Evolutionary conservation across 2,329 filamentous ascomycete species (phyloP), one percentile per base, ranked within the genome.

Genomic region (Coleophoma eucalyptorum): DNA sequence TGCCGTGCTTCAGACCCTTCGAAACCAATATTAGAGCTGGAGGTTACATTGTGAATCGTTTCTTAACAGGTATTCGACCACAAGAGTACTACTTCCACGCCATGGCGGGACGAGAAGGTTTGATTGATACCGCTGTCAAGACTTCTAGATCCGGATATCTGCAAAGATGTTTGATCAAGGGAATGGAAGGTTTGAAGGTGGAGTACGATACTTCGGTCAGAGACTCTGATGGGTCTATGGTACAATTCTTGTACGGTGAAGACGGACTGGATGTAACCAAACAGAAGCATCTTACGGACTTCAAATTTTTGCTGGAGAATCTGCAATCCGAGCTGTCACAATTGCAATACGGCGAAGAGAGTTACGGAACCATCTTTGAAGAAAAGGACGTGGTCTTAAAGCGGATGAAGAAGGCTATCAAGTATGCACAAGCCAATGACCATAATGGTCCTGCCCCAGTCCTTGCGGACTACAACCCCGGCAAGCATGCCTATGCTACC

Each of bases 11-110:
- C 73, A 88, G 84, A 63, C 89, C 92, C 1, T 97, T 88, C 63
- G 94, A 99, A 61, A 93, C 92, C 1, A 84, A 91, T 58, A 81
- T 96, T 6, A 81, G 91, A 60, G 94, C 94, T 47, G 92, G 92
- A 62, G 94, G 94, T 16, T 99, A 96, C 70, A 89, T 99, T 57
- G 88, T 89, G 46, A 90, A 95, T 65, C 90, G 94, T 67, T 99
- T 99, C 81, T 87, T 99, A 77, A 99, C 95, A 20, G 94, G 94
- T 53, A 94, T 99, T 55, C 85, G 93, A 49, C 94, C 94, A 4
- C 94, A 99, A 65, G 95, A 99, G 68, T 99, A 97, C 69, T 99
- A 93, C 69, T 99, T 99, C 77, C 94, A 99, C 80, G 91, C 95
- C 70, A 99, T 99, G 95, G 94, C 93, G 65, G 95, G 95, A 62